Evolutionary conservation across 2,329 filamentous ascomycete species (phyloP).

Genomic region (Xylaria sp.): DNA sequence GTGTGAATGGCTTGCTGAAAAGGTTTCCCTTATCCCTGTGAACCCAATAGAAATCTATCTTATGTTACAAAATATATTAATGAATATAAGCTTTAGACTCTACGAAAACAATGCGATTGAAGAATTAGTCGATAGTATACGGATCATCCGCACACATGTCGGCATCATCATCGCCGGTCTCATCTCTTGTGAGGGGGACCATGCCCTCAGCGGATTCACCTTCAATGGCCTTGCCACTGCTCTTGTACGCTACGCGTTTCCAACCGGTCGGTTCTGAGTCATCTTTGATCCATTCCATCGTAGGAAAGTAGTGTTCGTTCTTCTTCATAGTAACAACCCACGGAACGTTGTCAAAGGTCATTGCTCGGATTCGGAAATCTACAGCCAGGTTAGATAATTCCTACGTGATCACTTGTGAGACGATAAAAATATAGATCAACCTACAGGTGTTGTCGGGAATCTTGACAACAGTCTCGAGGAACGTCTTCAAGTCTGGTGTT

Average conservation of each 20-base stretch:
- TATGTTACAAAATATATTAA: conserved; percentile 35
- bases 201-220: conserved; percentile 67
- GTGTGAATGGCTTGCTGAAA: not conserved
- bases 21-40: not conserved
- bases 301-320: conserved; percentile 94
- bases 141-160: conserved; percentile 34
- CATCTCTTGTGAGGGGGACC: conserved; percentile 53
- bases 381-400: conserved; percentile 40
- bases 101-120: conserved; percentile 12
- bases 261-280: conserved; percentile 68
- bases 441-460: conserved; percentile 94
- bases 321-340: conserved; percentile 99
- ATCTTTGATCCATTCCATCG: conserved; percentile 76
- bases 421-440: conserved; percentile 47
- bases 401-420: not conserved
- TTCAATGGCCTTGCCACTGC: conserved; percentile 59
- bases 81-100: not conserved
- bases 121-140: conserved; percentile 9
- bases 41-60: conserved; percentile 23
- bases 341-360: conserved; percentile 97
- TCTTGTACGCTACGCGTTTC: conserved; percentile 72
- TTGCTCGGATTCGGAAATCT: conserved; percentile 96
- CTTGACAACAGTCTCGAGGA: conserved; percentile 82
- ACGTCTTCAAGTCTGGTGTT: conserved; percentile 83
- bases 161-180: conserved; percentile 43